Conservation (phyloP, 768 basidiomycete species). For the Tylopilus sp. region DNA sequence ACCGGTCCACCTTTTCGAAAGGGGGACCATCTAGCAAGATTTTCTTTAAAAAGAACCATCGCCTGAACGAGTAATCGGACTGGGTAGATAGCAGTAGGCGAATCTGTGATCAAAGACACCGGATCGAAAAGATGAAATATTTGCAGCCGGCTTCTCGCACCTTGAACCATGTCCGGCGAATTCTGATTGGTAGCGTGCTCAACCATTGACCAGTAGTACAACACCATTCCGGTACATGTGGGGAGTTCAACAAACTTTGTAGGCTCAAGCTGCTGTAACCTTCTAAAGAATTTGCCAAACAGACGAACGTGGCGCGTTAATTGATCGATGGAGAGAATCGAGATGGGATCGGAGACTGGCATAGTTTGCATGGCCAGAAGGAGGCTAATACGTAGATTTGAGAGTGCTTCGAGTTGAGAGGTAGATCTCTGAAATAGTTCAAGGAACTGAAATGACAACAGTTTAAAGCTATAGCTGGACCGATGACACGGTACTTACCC, state of each 20-base stretch:
- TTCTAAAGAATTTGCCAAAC: slow-evolving; percentile 80
- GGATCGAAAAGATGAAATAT: background rate
- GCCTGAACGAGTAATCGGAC: slow-evolving; percentile 78
- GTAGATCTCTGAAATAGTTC: slow-evolving; percentile 60
- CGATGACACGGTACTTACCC: slow-evolving; percentile 41
- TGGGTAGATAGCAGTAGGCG: slow-evolving; percentile 63
- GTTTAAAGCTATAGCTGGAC: slow-evolving; percentile 1
- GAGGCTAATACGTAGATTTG: slow-evolving; percentile 54
- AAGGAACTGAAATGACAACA: slow-evolving; percentile 43
- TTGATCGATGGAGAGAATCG: slow-evolving; percentile 46
- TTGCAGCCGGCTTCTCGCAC: slow-evolving; percentile 33
- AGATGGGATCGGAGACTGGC: slow-evolving; percentile 33
- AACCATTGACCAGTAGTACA: slow-evolving; percentile 82
- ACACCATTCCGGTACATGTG: slow-evolving; percentile 59
- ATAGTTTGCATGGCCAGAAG: slow-evolving; percentile 40
- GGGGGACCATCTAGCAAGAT: slow-evolving; percentile 73
- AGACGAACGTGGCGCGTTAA: slow-evolving; percentile 66
- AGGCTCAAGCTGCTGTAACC: slow-evolving; percentile 60
- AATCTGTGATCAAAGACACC: slow-evolving; percentile 42
- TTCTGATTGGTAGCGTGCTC: slow-evolving; percentile 58
- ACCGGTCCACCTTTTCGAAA: slow-evolving; percentile 54
- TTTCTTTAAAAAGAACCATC: slow-evolving; percentile 84
- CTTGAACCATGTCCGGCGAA: slow-evolving; percentile 51
- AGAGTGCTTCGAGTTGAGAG: slow-evolving; percentile 52
- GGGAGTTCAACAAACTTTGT: slow-evolving; percentile 62